Base-by-base conservation (phyloP, 2,329 filamentous ascomycete genomes). In the Raffaelea albimanens region DNA sequence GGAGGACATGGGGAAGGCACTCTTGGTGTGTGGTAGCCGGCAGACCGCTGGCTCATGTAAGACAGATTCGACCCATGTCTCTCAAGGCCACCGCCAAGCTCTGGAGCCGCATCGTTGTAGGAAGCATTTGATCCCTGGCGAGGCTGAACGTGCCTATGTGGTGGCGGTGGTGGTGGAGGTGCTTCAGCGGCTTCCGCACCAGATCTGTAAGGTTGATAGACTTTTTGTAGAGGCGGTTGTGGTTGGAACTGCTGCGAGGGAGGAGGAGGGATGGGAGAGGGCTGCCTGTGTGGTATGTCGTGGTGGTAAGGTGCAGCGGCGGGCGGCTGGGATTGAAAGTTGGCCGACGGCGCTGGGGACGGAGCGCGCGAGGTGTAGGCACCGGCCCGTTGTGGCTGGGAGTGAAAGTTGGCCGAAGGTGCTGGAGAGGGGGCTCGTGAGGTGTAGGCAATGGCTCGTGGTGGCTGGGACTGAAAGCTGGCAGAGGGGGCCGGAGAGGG, bases 111-210 rank as follows among this genome's bases (percentile, higher is more conserved):
- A n/a, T 52, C 56, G 38, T 63, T 56, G 43, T 64, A 65, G 1
- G 63, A 64, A 4, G 55, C 52, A 18, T 60, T 53, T 46, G 65
- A 58, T 5, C 56, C 60, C 19, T 65, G 60, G 2, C 63, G 54
- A 2, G 42, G 40, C 1, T 53, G 40, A 5, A 50, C 74, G 63
- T 89, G 87, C 8, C 89, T 83, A 53, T 94, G 90, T 7, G 90
- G 88, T 9, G 84, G 84, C 0, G 90, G 89, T 2, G 88, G 82
- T 2, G 89, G 88, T 8, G 89, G 88, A 18, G 88, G 84, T 19
- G 78, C 80, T 38, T 76, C 74, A 34, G 68, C 67, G 40, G 71
- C 63, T 19, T 66, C 58, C 49, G 60, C 31, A 4, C 53, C 50
- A 9, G 50, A 46, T 25, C 56, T 57, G 40, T 59, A 56, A 1